Evolutionary conservation across 2,329 filamentous ascomycete genomes (phyloP).

Genomic region (Xylariaceae sp.): DNA sequence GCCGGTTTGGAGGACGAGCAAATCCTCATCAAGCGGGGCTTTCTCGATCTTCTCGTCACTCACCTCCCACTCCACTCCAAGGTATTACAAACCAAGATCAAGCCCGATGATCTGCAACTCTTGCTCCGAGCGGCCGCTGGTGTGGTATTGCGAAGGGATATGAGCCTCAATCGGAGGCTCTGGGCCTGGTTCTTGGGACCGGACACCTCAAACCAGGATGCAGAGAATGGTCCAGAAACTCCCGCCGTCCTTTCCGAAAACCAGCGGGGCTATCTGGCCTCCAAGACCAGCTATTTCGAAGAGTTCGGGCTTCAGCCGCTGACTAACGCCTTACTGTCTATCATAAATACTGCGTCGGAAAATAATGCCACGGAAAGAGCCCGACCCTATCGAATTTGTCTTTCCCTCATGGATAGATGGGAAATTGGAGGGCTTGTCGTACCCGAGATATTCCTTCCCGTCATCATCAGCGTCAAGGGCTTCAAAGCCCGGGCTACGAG

Average conservation of each 20-base stretch:
- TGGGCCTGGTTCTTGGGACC: constrained; percentile 95
- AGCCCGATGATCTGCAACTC: constrained; percentile 68
- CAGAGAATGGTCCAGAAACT: constrained; percentile 39
- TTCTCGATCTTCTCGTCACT: constrained; percentile 84
- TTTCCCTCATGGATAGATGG: constrained; percentile 97
- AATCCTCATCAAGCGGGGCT: constrained; percentile 85
- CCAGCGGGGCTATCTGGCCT: constrained; percentile 39
- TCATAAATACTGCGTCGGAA: constrained; percentile 55
- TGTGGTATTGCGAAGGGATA: constrained; percentile 83
- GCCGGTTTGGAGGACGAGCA: constrained; percentile 84
- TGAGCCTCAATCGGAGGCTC: constrained; percentile 91
- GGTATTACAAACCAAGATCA: constrained; percentile 69
- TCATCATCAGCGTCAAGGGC: constrained; percentile 68
- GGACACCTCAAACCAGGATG: constrained; percentile 44
- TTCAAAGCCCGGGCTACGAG: constrained; percentile 60
- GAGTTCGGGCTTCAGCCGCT: constrained; percentile 69
- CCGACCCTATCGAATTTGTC: constrained; percentile 80
- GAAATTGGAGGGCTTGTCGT: constrained; percentile 90
- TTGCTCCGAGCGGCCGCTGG: constrained; percentile 76
- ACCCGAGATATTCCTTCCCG: constrained; percentile 78
- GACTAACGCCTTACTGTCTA: constrained; percentile 64
- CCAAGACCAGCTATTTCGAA: constrained; percentile 75
- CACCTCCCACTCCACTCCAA: constrained; percentile 79
- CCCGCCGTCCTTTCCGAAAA: constrained; percentile 35
- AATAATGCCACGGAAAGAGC: constrained; percentile 60